Evolutionary conservation across 805 yeast genomes (phyloP), one percentile per base, ranked within the genome.

Genomic region (Cyberlindnera petersonii): DNA sequence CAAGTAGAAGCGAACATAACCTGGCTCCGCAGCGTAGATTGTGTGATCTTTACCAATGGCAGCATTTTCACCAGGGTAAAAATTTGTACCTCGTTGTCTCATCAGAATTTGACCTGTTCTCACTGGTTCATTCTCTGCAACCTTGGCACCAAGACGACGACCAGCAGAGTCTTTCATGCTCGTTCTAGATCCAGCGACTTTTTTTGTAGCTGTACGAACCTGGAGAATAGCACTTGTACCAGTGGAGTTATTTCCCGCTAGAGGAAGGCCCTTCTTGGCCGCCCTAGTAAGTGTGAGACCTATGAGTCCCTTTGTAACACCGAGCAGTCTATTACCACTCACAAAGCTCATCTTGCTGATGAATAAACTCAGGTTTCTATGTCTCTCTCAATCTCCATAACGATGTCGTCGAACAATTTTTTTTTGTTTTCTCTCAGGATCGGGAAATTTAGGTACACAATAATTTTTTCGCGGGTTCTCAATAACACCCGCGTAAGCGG

Each of bases 81-180:
- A 84, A 55, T 77, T 82, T 15, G 98, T 87, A 53, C 98, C 98
- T 60, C 98, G 76, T 59, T 93, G 98, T 60, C 97, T 79, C 78
- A 85, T 77, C 26, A 93, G 71, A 49, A 93, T 88, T 55, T 88
- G 85, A 9, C 97, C 97, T 2, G 86, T 79, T 35, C 72, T 71
- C 1, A 91, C 96, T 22, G 55, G 56, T 32, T 68, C 65, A 28
- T 93, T 88, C 55, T 91, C 96, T 46, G 82, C 76, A 35, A 74
- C 84, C 65, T 93, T 93, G 24, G 94, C 84, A 19, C 98, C 98
- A 36, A 93, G 68, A 58, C 98, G 72, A 62, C 94, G 79, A 69
- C 98, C 98, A 4, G 87, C 87, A 13, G 98, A 89, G 61, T 89
- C 96, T 59, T 83, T 82, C 78, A 84, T 89, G 50, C 84, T 85